Evolutionary conservation across 2,329 filamentous ascomycete species (phyloP), one percentile per base, ranked within the genome.

Genomic region (Colletotrichum kahawae): DNA sequence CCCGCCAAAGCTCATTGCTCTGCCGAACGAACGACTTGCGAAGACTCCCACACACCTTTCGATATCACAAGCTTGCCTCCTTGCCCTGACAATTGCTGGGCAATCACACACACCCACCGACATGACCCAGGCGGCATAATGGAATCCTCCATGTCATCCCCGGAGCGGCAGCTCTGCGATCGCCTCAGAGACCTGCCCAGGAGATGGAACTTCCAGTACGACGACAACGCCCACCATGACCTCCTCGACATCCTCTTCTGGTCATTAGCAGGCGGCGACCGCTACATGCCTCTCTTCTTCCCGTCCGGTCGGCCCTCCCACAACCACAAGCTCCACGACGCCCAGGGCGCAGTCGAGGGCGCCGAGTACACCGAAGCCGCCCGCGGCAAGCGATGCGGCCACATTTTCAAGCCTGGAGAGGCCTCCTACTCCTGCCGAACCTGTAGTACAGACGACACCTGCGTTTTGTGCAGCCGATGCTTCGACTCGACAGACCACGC

Each of bases 401-500:
- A 99, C 87, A 98, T 99, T 77, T 98, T 99, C 89, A 96, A 96
- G 85, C 90, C 92, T 16, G 97, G 96, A 66, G 97, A 99, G 87
- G 96, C 95, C 71, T 96, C 95, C 74, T 99, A 98, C 83, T 91
- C 94, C 80, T 99, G 97, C 88, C 94, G 95, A 80, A 98, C 96
- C 12, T 99, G 97, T 84, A 95, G 95, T 63, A 92, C 94, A 59
- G 97, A 99, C 84, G 96, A 98, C 78, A 98, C 97, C 1, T 98
- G 96, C 84, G 96, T 97, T 65, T 90, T 99, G 18, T 99, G 97
- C 86, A 95, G 95, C 81, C 93, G 93, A 78, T 99, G 97, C 85
- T 99, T 98, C 83, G 95, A 98, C 81, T 92, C 95, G 31, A 98
- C 96, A 51, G 96, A 99, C 81, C 97, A 99, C 84, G 93, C 95